Evolutionary conservation across 2,329 filamentous ascomycete genomes (phyloP), one percentile per base, ranked within the genome.

Genomic region (Monosporascus sp.): DNA sequence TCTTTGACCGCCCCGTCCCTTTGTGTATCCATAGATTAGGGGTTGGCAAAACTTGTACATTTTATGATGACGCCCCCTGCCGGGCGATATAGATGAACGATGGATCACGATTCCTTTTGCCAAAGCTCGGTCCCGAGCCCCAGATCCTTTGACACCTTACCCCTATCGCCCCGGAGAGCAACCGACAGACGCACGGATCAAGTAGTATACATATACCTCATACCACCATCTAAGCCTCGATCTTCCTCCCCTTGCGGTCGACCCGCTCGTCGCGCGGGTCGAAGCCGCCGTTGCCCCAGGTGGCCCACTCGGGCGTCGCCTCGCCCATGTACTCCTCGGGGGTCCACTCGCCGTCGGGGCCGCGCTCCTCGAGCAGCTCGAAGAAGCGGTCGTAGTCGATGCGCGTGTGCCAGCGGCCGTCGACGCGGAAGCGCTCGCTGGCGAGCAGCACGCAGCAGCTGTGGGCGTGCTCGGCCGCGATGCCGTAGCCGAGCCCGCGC

Each of bases 331-430:
- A 97, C 66, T 97, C 92, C 72, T 96, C 90, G 0, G 93, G 91
- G 8, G 75, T 78, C 77, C 95, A 97, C 14, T 89, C 81, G 18
- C 81, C 82, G 36, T 88, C 82, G 6, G 75, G 70, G 17, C 79
- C 75, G 57, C 82, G 78, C 66, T 84, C 81, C 70, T 96, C 89
- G 9, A 95, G 77, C 56, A 94, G 79, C 59, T 89, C 77, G 68
- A 97, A 97, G 77, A 97, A 97, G 54, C 79, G 82, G 51, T 88
- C 80, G 68, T 97, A 97, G 68, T 97, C 88, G 63, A 99, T 97
- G 48, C 88, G 75, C 2, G 93, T 96, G 67, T 94, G 89, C 92
- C 92, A 97, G 67, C 83, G 88, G 5, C 85, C 90, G 48, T 88
- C 75, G 42, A 85, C 82, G 52, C 78, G 75, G 75, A 97, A 99